Base-by-base conservation (phyloP, 768 basidiomycete genomes). In the Mycena filopes region DNA sequence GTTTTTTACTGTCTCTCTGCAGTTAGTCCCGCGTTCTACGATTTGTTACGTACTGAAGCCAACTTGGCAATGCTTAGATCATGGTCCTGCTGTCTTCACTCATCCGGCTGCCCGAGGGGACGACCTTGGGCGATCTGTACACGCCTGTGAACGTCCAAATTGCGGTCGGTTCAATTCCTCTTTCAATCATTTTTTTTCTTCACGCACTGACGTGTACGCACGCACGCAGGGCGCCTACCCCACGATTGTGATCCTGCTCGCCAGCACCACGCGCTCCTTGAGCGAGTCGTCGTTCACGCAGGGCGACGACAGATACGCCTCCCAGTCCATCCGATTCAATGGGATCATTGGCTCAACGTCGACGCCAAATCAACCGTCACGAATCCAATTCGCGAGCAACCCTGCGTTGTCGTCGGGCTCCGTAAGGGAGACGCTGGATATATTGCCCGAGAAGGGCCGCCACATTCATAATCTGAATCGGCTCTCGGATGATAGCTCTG, bases 1-100 rank as follows among this genome's bases (percentile, higher is more conserved):
- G 66, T 49, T 12, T 9, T 63, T 25, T 67, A 67, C 43, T 62
- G 60, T 33, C 4, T 67, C 11, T 55, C 60, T 3, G 55, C 66
- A 1, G 66, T 63, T 15, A 38, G 65, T 60, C 26, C 11, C 42
- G 40, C 42, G 3, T 0, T 29, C 63, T 16, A 67, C 71, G 2
- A 72, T 69, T 1, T n/a, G n/a, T n/a, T n/a, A n/a, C n/a, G n/a
- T n/a, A n/a, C n/a, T n/a, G 20, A 20, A 3, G 42, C 33, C 20
- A 49, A n/a, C 11, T n/a, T n/a, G n/a, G n/a, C n/a, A n/a, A 9
- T 40, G 16, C 20, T 4, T 33, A 71, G 70, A 20, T 67, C 4
- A 50, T 54, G 12, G 57, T 45, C 2, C 49, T 71, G 20, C 15
- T 71, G 26, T 25, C 60, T 4, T 47, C 58, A 7, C 23, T 67